Evolutionary conservation across 2,329 filamentous ascomycete genomes (phyloP).

Genomic region (Lasiodiplodia gonubiensis): DNA sequence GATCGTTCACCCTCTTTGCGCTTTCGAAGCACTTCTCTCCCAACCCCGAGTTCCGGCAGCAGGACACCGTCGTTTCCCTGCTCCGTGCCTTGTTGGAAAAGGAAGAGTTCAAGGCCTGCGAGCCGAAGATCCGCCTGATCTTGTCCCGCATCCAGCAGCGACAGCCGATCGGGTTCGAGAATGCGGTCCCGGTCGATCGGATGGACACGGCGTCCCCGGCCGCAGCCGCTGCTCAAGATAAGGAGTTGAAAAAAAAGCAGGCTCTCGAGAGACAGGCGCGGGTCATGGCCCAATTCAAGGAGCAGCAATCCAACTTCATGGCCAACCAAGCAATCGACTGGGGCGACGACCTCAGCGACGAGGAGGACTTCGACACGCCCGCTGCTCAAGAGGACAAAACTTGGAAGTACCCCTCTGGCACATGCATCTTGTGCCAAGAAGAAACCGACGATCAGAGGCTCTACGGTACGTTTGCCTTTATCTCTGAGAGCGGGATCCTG

Average conservation of each 20-base stretch:
- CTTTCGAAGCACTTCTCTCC: constrained; percentile 66
- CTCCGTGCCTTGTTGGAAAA: constrained; percentile 63
- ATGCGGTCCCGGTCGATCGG: constrained; percentile 73
- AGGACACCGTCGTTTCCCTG: constrained; percentile 58
- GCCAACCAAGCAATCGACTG: constrained; percentile 88
- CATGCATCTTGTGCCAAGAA: constrained; percentile 96
- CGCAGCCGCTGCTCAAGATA: constrained; percentile 64
- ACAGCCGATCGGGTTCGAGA: constrained; percentile 73
- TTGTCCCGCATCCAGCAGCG: constrained; percentile 85
- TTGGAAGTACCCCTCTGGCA: constrained; percentile 91
- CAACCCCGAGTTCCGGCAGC: constrained; percentile 34
- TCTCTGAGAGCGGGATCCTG: constrained; percentile 84
- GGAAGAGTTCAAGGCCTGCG: constrained; percentile 79
- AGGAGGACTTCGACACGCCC: constrained; percentile 63
- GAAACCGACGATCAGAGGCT: constrained; percentile 87
- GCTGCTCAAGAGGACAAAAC: constrained; percentile 72
- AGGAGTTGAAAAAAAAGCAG: constrained; percentile 87
- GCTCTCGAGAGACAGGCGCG: constrained; percentile 87
- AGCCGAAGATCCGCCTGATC: constrained; percentile 82
- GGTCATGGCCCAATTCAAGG: constrained; percentile 97
- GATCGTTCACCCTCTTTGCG: constrained; percentile 75
- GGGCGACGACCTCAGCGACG: constrained; percentile 82
- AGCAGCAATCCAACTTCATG: constrained; percentile 95
- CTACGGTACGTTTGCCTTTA: constrained; percentile 90
- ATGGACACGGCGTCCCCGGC: constrained; percentile 85